A percentile compares a stretch with the other conserved stretches of the same genome.
phyloP scores from a whole-genome alignment of 1,139 yeast genomes.

The Dujonia santamariae region DNA sequence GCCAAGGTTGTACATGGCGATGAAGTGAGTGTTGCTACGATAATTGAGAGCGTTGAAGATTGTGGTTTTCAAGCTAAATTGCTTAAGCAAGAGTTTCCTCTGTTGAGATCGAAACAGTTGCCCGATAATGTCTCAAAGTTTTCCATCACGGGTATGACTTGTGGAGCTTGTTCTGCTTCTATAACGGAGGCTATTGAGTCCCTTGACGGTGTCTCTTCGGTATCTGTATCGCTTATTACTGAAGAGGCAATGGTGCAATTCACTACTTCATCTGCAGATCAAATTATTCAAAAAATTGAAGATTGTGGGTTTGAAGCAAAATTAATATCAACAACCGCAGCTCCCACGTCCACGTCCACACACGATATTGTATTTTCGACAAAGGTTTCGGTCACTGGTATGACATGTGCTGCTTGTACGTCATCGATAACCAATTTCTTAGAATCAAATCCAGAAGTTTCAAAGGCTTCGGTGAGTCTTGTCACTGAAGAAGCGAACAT shows the following conservation, averaged over 20 bases:
- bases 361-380: conserved; percentile 10
- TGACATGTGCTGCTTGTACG: conserved; percentile 88
- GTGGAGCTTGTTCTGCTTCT: conserved; percentile 44
- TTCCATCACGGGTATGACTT: conserved; percentile 32
- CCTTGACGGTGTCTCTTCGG: conserved; percentile 22
- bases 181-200: conserved; percentile 26
- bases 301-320: conserved; percentile 37
- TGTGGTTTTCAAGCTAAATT: conserved; percentile 38
- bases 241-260: conserved; percentile 5
- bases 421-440: conserved; percentile 59
- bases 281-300: conserved; percentile 22
- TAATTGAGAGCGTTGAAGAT: conserved; percentile 23
- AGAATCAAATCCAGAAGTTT: conserved; percentile 44
- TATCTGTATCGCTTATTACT: conserved; percentile 34
- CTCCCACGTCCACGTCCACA: neutral
- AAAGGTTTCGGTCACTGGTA: conserved; percentile 52
- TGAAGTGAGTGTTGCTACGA: neutral
- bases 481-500: conserved; percentile 72
- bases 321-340: conserved; percentile 8
- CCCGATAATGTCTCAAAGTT: conserved; percentile 9
- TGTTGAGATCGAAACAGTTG: conserved; percentile 5
- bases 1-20: conserved; percentile 24
- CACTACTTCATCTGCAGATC: conserved; percentile 10
- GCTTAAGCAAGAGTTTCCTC: conserved; percentile 8
- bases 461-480: conserved; percentile 57